Evolutionary conservation across 2,329 filamentous ascomycete genomes (phyloP).

Genomic region (Colletotrichum eleusines): DNA sequence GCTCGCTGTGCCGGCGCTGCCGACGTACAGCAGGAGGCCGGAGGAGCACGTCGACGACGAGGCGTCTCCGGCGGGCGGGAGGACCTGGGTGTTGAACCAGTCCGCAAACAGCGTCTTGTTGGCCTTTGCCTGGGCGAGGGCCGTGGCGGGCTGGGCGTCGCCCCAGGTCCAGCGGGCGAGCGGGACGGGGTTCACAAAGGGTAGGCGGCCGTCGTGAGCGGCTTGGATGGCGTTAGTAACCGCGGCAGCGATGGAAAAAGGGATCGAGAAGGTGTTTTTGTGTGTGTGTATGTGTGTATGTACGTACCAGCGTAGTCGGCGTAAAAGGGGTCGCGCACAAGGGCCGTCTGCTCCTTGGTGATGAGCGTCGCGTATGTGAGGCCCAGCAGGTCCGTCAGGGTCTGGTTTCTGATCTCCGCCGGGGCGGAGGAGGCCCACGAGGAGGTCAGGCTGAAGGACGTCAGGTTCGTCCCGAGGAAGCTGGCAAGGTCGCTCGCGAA

Average conservation of each 20-base stretch:
- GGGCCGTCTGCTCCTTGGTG: slow-evolving; percentile 52
- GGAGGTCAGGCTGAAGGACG: slow-evolving; percentile 43
- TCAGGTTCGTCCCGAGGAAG: slow-evolving; percentile 45
- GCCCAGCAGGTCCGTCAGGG: slow-evolving; percentile 47
- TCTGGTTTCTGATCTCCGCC: slow-evolving; percentile 30
- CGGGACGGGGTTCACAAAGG: slow-evolving; percentile 54
- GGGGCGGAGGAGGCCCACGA: slow-evolving; percentile 48
- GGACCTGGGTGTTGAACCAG: slow-evolving; percentile 50
- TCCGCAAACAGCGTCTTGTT: slow-evolving; percentile 50
- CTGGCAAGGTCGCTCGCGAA: slow-evolving; percentile 48
- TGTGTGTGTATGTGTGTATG: no score
- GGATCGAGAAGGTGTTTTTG: rapidly evolving
- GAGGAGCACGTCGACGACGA: slow-evolving; percentile 48
- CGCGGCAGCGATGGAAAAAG: no score
- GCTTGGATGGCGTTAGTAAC: slow-evolving; percentile 37
- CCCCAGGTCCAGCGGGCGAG: slow-evolving; percentile 53
- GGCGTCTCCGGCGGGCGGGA: slow-evolving; percentile 38
- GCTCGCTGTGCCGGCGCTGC: slow-evolving; percentile 26
- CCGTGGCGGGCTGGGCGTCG: slow-evolving; percentile 46
- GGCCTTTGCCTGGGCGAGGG: slow-evolving; percentile 44
- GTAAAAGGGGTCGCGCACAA: slow-evolving; percentile 55
- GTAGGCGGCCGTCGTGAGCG: slow-evolving; percentile 50
- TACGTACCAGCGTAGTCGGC: slow-evolving; percentile 52
- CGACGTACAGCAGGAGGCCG: slow-evolving; percentile 48
- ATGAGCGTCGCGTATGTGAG: slow-evolving; percentile 53